phyloP scores from a whole-genome alignment of 139 green algal species.

The Trebouxia sp. region DNA sequence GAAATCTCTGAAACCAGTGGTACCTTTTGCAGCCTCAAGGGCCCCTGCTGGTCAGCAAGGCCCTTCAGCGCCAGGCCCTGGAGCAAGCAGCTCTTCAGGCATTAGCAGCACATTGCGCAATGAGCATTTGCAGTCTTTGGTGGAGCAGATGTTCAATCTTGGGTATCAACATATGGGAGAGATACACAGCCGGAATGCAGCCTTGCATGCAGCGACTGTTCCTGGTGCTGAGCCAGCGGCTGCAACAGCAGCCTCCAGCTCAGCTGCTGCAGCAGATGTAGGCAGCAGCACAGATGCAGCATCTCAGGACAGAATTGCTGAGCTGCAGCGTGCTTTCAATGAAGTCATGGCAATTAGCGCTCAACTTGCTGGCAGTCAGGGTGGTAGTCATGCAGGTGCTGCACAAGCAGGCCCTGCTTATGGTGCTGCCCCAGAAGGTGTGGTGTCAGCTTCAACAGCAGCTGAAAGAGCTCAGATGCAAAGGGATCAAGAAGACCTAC shows the following conservation, averaged over 20 bases:
- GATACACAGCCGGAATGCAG: background rate
- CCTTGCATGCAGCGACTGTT: too few species aligned
- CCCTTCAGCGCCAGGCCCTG: too few species aligned
- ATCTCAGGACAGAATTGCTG: too few species aligned
- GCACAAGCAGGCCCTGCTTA: background rate
- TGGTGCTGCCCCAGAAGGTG: background rate
- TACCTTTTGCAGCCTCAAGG: too few species aligned
- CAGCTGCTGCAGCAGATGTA: background rate
- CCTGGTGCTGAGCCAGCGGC: background rate
- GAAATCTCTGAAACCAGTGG: too few species aligned
- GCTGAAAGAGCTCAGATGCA: too few species aligned
- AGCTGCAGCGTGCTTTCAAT: background rate
- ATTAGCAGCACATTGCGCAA: too few species aligned
- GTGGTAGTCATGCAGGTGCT: background rate
- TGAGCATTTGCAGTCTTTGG: background rate
- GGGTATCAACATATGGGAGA: constrained; percentile 1
- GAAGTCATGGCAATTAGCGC: background rate
- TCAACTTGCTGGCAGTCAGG: background rate
- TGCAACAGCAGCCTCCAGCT: background rate
- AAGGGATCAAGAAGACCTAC: background rate
- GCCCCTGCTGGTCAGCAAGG: background rate
- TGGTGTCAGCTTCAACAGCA: background rate
- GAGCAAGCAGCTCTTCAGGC: too few species aligned
- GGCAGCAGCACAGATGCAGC: too few species aligned
- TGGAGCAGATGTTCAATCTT: background rate